Evolutionary conservation across 345 rosid genomes (phyloP), one percentile per base, ranked within the genome.

Genomic region (Diplotaxis tenuifolia): DNA sequence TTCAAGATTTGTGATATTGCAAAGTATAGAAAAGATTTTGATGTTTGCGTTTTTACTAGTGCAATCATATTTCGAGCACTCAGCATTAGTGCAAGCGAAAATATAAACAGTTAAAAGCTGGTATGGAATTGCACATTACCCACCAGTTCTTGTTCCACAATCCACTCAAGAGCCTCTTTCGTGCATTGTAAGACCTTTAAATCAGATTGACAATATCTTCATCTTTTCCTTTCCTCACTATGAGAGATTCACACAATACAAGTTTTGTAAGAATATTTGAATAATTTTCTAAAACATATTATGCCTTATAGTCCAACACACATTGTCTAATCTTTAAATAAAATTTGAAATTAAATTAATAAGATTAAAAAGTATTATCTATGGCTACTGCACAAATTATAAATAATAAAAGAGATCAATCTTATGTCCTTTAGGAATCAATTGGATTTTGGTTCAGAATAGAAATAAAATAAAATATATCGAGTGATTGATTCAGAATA

Each of bases 1-100:
- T 68, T 34, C 4, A 42, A 16, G 67, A 70, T 1, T 49, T n/a
- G 23, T 61, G 58, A 19, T 15, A 45, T 14, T 70, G 73, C 56
- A 40, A 49, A 54, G 14, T 38, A 63, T 38, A 53, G 22, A 53
- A 53, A 38, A 36, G 1, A 36, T 28, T 12, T 74, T 28, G 19
- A 57, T 55, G 21, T 23, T 14, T 53, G n/a, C 23, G 23, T 18
- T n/a, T 32, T 22, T 62, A 31, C 53, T 36, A 25, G 61, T 16
- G 72, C 62, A 67, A 74, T 74, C 68, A 74, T 74, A 74, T 47
- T 58, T 47, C 7, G 68, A 67, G 78, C 78, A 74, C 78, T 67
- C 22, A 67, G 28, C 68, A 34, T 32, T 67, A 74, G 73, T 74
- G 73, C 68, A 50, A 67, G 32, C 59, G 62, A 74, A 67, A 29